Conservation (phyloP, 176 grass and related monocot genomes). For the Oryza meyeriana region DNA sequence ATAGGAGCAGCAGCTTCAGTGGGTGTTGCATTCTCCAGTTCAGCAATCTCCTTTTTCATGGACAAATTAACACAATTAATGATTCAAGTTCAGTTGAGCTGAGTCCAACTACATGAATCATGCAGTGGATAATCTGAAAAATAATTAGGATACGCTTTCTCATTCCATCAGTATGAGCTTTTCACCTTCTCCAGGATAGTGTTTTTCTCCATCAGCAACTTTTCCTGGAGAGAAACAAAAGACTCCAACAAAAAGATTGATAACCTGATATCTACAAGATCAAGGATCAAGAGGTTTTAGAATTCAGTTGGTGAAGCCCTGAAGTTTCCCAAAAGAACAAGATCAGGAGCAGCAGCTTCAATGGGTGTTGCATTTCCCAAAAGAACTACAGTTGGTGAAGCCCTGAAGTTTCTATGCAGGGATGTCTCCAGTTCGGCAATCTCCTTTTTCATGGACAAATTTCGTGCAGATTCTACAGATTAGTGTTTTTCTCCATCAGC, state of each 20-base stretch:
- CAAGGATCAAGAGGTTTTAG: not conserved
- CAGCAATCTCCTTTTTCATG: constrained; percentile 20
- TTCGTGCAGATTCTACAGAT: no score
- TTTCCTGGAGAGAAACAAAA: constrained; percentile 32
- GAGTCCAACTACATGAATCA: not conserved
- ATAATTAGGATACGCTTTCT: not conserved
- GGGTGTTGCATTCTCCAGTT: not conserved
- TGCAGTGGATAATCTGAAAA: not conserved
- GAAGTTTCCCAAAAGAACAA: no score
- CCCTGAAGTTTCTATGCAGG: no score
- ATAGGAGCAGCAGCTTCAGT: not conserved
- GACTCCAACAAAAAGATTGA: not conserved
- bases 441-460: no score
- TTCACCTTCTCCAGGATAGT: constrained; percentile 38
- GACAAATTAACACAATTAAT: not conserved
- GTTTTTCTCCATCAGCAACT: constrained; percentile 25
- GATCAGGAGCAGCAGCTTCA: no score
- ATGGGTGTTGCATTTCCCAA: no score
- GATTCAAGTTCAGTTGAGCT: not conserved
- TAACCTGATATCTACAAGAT: not conserved
- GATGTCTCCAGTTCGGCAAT: no score
- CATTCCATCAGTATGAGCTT: not conserved
- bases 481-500: no score
- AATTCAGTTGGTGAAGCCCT: no score
- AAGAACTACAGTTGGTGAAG: no score